A percentile compares a stretch with the other conserved stretches of the same genome.
phyloP scores from a whole-genome alignment of 139 green algal genomes.

The Coccomyxa sp. region DNA sequence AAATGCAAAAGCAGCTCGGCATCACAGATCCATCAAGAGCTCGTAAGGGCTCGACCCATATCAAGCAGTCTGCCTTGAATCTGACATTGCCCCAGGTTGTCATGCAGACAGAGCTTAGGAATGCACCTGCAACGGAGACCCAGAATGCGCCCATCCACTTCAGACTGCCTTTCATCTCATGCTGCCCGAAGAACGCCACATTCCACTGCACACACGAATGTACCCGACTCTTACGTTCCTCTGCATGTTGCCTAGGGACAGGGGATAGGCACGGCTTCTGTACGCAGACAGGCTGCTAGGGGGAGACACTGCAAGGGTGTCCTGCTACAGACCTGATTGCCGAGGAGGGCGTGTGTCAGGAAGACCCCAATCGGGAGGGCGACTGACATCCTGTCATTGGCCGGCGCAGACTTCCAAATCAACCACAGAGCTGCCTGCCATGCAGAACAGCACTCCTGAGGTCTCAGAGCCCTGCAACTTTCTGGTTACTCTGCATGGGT shows the following conservation, averaged over 20 bases:
- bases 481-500: no score
- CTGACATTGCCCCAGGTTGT: no score
- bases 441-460: background rate
- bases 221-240: background rate
- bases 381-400: conserved; percentile 15
- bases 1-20: no score
- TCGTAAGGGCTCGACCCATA: no score
- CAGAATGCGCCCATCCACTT: conserved; percentile 64
- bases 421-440: conserved; percentile 37
- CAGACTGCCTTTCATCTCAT: conserved; percentile 42
- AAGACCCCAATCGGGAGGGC: conserved; percentile 44
- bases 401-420: conserved; percentile 30
- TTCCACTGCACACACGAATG: conserved; percentile 12
- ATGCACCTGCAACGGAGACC: conserved; percentile 31
- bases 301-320: conserved; percentile 10
- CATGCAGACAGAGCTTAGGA: no score
- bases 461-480: background rate
- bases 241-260: no score
- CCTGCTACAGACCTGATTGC: conserved; percentile 67
- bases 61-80: no score
- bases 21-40: no score
- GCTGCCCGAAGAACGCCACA: conserved; percentile 53
- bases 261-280: conserved; percentile 5
- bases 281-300: background rate
- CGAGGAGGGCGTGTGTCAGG: conserved; percentile 45